Evolutionary conservation across 345 rosid species (phyloP).

Genomic region (Syzygium grande): DNA sequence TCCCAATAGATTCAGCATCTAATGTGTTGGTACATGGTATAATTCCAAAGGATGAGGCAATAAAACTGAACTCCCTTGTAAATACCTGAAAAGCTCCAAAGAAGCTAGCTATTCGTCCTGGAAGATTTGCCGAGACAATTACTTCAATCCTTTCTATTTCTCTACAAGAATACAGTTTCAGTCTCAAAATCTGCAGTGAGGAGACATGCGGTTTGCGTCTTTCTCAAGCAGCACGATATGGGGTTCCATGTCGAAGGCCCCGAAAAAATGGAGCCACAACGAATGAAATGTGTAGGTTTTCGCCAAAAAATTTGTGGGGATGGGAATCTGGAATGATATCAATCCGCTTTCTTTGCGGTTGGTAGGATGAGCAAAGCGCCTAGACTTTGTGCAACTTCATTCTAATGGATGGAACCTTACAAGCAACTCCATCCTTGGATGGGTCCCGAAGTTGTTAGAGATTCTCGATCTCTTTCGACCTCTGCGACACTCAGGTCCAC

Average conservation of each 20-base stretch:
- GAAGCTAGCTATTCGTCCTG: background rate
- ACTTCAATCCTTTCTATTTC: background rate
- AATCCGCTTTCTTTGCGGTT: conserved; percentile 1
- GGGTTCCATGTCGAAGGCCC: background rate
- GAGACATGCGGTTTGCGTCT: background rate
- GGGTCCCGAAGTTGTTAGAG: conserved; percentile 54
- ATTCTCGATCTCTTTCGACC: conserved; percentile 46
- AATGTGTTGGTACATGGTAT: too few relatives aligned
- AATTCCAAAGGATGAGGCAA: too few relatives aligned
- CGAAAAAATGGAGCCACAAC: background rate
- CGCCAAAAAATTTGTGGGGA: fast-evolving
- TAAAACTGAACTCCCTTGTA: background rate
- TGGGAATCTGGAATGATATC: background rate
- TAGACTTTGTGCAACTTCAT: conserved; percentile 56
- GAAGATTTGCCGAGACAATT: background rate
- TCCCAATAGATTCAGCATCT: too few relatives aligned
- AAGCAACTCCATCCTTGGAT: conserved; percentile 46
- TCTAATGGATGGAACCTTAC: conserved; percentile 68
- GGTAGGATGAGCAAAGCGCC: conserved; percentile 22
- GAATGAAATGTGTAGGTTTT: background rate
- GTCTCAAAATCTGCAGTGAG: background rate
- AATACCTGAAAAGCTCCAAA: background rate
- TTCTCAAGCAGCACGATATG: background rate
- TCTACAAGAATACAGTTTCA: background rate
- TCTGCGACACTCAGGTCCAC: conserved; percentile 58